These are phyloP conservation scores for Dichomitus squalens DNA, from an alignment of 1,284 basidiomycete genomes.

Conservation along the genomic window DNA sequence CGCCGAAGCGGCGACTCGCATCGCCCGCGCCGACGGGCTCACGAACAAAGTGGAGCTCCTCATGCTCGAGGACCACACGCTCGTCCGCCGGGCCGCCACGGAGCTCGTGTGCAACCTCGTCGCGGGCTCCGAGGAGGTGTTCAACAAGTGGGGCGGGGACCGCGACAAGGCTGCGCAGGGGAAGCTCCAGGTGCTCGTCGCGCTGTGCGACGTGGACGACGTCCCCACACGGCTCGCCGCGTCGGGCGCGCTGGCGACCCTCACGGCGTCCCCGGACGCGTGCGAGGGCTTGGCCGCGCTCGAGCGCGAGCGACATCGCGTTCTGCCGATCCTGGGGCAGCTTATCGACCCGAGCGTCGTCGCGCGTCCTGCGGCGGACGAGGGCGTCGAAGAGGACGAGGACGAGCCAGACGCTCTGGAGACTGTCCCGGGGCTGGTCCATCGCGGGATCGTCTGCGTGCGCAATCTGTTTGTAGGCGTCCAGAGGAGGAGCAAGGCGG, in stretches of 20 bases:
- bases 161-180: slow-evolving; percentile 48
- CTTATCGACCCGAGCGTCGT: slow-evolving; percentile 59
- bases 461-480: slow-evolving; percentile 61
- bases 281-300: slow-evolving; percentile 64
- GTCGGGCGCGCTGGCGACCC: slow-evolving; percentile 81
- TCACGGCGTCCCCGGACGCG: slow-evolving; percentile 66
- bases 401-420: slow-evolving; percentile 22
- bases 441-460: slow-evolving; percentile 75
- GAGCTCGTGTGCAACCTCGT: slow-evolving; percentile 96
- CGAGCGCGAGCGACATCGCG: slow-evolving; percentile 61
- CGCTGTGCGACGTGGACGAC: slow-evolving; percentile 85
- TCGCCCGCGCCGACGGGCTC: slow-evolving; percentile 64
- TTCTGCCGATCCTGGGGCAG: slow-evolving; percentile 61
- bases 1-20: slow-evolving; percentile 61
- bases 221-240: slow-evolving; percentile 81
- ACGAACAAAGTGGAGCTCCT: slow-evolving; percentile 77
- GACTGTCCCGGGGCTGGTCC: slow-evolving; percentile 63
- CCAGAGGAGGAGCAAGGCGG: slow-evolving; percentile 33
- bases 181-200: slow-evolving; percentile 81
- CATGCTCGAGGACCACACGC: slow-evolving; percentile 80
- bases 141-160: slow-evolving; percentile 64
- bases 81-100: slow-evolving; percentile 85
- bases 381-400: slow-evolving; percentile 36
- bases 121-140: slow-evolving; percentile 74
- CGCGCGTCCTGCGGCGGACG: slow-evolving; percentile 33